Conservation (phyloP, 768 basidiomycete species). For the Candolleomyces eurysporus region DNA sequence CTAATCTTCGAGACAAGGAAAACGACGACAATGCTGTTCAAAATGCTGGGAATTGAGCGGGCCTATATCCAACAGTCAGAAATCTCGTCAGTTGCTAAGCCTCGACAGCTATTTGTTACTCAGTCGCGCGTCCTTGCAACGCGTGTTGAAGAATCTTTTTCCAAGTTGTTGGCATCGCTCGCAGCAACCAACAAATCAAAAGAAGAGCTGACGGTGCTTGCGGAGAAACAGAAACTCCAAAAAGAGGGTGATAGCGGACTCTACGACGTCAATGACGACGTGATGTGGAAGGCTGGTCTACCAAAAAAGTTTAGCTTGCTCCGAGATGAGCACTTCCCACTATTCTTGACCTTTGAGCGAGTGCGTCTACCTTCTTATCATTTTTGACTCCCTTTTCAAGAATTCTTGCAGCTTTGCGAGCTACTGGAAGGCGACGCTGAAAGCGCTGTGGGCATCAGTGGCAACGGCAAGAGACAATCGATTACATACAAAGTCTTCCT, state of each 20-base stretch:
- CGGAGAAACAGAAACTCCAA: conserved; percentile 2
- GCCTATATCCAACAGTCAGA: conserved; percentile 40
- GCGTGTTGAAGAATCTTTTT: conserved; percentile 69
- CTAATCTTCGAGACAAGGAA: conserved; percentile 40
- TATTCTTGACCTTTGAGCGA: conserved; percentile 66
- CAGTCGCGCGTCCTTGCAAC: conserved; percentile 62
- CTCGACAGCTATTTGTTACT: conserved; percentile 71
- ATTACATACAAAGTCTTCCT: conserved; percentile 51
- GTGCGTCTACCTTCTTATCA: conserved; percentile 29
- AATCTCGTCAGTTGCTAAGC: conserved; percentile 33
- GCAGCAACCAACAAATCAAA: conserved; percentile 9
- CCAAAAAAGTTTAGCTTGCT: conserved; percentile 7
- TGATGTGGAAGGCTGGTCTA: conserved; percentile 8
- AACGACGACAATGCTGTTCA: conserved; percentile 76
- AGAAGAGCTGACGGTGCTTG: conserved; percentile 6
- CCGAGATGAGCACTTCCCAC: conserved; percentile 58
- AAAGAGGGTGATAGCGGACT: not conserved
- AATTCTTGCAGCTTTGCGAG: conserved; percentile 41
- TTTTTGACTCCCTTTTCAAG: not conserved
- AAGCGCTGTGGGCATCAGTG: not conserved
- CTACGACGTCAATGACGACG: conserved; percentile 9
- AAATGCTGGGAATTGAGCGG: conserved; percentile 69
- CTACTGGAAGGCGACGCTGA: conserved; percentile 49
- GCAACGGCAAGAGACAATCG: conserved; percentile 11
- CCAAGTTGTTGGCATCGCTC: conserved; percentile 4